Percentiles rank a stretch among this genome's conserved stretches.
Evolutionary conservation across 305 asterid species (phyloP).

Genomic region (Fraxinus sp.): DNA sequence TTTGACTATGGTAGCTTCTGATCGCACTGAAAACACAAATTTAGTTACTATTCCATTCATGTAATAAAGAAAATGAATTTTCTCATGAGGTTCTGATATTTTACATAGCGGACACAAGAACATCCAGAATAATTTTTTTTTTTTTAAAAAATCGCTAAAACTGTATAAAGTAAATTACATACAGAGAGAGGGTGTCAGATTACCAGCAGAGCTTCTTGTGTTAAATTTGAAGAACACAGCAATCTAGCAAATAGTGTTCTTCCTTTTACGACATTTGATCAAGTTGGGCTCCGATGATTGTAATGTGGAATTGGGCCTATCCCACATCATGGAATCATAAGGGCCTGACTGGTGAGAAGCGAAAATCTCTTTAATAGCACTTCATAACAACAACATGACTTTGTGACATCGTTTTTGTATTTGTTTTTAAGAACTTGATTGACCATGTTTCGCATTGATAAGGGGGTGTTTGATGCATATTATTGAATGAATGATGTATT

Average conservation of each 20-base stretch:
- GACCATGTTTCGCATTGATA: neutral
- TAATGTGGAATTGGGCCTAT: neutral
- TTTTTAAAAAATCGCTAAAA: neutral
- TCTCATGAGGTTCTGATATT: neutral
- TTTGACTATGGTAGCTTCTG: neutral
- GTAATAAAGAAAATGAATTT: neutral
- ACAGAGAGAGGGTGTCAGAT: neutral
- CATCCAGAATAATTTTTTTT: neutral
- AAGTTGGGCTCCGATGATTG: neutral
- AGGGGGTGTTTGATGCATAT: neutral
- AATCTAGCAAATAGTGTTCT: neutral
- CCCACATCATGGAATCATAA: neutral
- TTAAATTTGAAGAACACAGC: neutral
- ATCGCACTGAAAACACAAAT: slow-evolving; percentile 12
- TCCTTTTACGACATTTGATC: neutral
- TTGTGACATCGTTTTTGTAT: neutral
- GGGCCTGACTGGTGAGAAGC: neutral
- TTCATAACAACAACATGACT: neutral
- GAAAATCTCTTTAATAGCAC: neutral
- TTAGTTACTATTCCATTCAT: neutral
- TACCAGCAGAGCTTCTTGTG: slow-evolving; percentile 22
- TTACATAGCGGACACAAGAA: neutral
- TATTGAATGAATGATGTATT: no score
- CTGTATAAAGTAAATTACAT: neutral
- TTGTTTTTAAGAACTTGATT: neutral